Evolutionary conservation across 139 green algal species (phyloP), one percentile per base, ranked within the genome.

Genomic region (Chlorella sp.): DNA sequence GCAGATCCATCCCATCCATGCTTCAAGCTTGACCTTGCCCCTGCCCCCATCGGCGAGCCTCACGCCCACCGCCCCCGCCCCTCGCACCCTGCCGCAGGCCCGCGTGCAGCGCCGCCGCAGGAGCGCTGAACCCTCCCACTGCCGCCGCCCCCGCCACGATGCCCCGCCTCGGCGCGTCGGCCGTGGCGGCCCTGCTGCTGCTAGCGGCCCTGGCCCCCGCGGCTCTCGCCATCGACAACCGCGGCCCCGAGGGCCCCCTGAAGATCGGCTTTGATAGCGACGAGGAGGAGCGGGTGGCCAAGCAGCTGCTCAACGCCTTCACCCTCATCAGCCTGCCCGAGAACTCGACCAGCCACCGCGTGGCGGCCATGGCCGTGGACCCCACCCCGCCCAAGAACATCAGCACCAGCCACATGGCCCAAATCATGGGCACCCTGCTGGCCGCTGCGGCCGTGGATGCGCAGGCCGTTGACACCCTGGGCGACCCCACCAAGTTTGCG

Each of bases 131-230:
- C 11, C 44, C 44, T 11, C 23, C 69, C 70, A 26, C 39, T 7
- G 39, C 26, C 11, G 13, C 26, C 25, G 26, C 23, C 25, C 23
- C 25, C 39, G 26, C 9, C n/a, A 60, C 36, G 26, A 78, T 78
- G 70, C 39, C 9, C 13, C 41, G 26, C 23, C 70, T 26, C 70
- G 12, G 39, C 36, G 41, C 70, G 13, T 36, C 70, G 13, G 41
- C 39, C 25, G 26, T 60, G 70, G 70, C 41, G 70, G 70, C 70
- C 26, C 69, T 76, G 70, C 70, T 78, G 70, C 70, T 78, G 70
- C 25, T 32, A 7, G 39, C 39, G 28, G 70, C 26, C 70, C 13
- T n/a, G 1, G 26, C 70, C 36, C 12, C 32, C 34, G 69, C 69
- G 17, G 20, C 2, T 1, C 36, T 17, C 17, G 38, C n/a, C 47